Base-by-base conservation (phyloP, 2,329 filamentous ascomycete genomes). In the Metarhizium brunneum region DNA sequence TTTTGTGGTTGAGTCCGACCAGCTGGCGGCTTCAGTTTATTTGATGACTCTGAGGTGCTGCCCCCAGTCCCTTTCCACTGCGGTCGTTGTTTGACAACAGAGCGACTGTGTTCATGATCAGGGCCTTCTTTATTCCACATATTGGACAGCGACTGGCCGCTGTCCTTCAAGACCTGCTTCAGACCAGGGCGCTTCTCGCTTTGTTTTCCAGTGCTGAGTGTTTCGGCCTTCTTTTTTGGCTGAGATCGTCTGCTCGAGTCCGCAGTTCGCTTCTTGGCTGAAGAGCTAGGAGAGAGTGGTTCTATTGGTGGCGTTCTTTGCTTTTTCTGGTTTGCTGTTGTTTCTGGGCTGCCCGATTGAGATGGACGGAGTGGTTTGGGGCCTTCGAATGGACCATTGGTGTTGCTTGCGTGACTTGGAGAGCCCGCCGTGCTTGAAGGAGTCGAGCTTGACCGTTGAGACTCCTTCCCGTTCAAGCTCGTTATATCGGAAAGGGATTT, bases 101-200 rank as follows among this genome's bases (percentile, higher is more conserved):
- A 47, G 11, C 52, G 59, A 30, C 18, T 53, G 56, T 62, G 50
- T 56, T 67, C 59, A 48, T 65, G 43, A 2, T 61, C 54, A 25
- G 66, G 60, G 0, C 68, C 60, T n/a, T 82, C 78, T 52, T 76
- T 81, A 54, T 69, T 74, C 66, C 78, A 76, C 0, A 82, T 66
- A 56, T 71, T 77, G 0, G 76, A 72, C 6, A 82, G 63, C 1
- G 74, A 71, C 40, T 77, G 73, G 25, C 71, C 71, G 6, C 77
- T 72, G 55, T 77, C 79, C 55, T 72, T 79, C n/a, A 84, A 65
- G 3, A 73, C 80, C 54, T 77, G 75, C 40, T 78, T 76, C 55
- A 65, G 49, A 56, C 64, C 36, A 57, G 56, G 54, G 59, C 62
- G 56, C 57, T 65, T 62, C 57, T 70, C 55, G 54, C 59, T 4